Evolutionary conservation across 2,329 filamentous ascomycete genomes (phyloP).

Genomic region (Penicillium sp.): DNA sequence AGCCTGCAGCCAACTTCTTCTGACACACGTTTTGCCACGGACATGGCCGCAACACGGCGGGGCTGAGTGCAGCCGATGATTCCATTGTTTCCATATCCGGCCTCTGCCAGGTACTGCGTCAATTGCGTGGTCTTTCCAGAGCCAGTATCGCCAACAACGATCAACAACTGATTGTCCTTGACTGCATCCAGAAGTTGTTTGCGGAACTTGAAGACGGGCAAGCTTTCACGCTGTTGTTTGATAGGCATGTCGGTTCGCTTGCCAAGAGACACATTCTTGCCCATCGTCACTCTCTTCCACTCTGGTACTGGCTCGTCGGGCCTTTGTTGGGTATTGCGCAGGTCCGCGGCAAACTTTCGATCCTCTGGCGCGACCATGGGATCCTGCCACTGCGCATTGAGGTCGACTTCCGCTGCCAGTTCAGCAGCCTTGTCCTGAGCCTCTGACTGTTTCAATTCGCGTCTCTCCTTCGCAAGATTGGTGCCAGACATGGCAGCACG

Average conservation of each 20-base stretch:
- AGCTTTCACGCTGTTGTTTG: conserved; percentile 86
- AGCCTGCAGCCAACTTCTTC: conserved; percentile 92
- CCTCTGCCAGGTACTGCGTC: conserved; percentile 93
- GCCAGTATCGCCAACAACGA: conserved; percentile 96
- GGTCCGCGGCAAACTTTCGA: conserved; percentile 83
- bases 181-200: conserved; percentile 86
- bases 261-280: conserved; percentile 77
- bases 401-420: conserved; percentile 73
- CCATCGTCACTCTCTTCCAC: conserved; percentile 84
- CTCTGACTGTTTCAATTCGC: conserved; percentile 87
- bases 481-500: conserved; percentile 94
- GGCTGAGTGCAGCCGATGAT: conserved; percentile 97
- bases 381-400: conserved; percentile 92
- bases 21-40: conserved; percentile 92
- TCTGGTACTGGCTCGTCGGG: conserved; percentile 74
- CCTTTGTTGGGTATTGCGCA: conserved; percentile 67
- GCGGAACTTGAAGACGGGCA: conserved; percentile 89
- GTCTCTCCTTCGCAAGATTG: conserved; percentile 81
- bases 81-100: conserved; percentile 80
- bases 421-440: conserved; percentile 75
- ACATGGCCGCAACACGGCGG: conserved; percentile 95
- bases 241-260: conserved; percentile 90
- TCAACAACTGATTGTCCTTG: conserved; percentile 82
- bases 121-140: conserved; percentile 97
- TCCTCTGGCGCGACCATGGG: conserved; percentile 88